These are phyloP conservation scores for Pichia sp. DNA, from an alignment of 1,139 yeast genomes.

Conservation along the genomic window DNA sequence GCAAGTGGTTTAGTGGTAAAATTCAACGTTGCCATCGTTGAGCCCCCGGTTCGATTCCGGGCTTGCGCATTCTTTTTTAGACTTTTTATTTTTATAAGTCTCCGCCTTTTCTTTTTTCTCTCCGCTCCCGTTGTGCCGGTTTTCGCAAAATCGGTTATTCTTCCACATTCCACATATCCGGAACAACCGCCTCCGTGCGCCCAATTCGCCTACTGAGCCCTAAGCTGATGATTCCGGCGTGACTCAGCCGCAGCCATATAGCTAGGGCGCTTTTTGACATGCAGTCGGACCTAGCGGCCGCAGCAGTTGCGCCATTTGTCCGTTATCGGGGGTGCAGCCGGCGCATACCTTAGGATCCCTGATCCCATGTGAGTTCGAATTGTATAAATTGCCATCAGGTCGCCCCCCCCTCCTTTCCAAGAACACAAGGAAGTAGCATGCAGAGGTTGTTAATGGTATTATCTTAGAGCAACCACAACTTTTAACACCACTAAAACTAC, in stretches of 20 bases:
- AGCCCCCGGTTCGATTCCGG: conserved; percentile 16
- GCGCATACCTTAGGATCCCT: too few relatives aligned
- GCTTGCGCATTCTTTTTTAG: conserved; percentile 7
- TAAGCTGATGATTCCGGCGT: too few relatives aligned
- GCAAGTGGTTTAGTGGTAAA: conserved; percentile 15
- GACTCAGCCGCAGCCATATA: neutral
- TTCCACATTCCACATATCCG: neutral
- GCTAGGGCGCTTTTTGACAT: conserved; percentile 1
- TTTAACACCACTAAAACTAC: neutral
- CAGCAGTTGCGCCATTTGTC: too few relatives aligned
- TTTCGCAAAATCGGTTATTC: neutral
- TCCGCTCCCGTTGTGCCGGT: neutral
- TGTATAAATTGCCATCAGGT: neutral
- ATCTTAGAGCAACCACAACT: neutral
- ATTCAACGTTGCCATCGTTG: conserved; percentile 16
- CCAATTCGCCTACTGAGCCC: neutral
- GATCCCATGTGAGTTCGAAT: too few relatives aligned
- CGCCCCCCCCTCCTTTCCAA: neutral
- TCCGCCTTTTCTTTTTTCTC: neutral
- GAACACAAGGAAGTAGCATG: neutral
- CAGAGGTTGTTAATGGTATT: neutral
- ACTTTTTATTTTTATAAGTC: neutral
- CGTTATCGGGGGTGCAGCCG: too few relatives aligned
- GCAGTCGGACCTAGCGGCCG: too few relatives aligned
- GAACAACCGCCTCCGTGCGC: too few relatives aligned